Base-by-base conservation (phyloP, 331 rosid species). In the Malus hybrid region DNA sequence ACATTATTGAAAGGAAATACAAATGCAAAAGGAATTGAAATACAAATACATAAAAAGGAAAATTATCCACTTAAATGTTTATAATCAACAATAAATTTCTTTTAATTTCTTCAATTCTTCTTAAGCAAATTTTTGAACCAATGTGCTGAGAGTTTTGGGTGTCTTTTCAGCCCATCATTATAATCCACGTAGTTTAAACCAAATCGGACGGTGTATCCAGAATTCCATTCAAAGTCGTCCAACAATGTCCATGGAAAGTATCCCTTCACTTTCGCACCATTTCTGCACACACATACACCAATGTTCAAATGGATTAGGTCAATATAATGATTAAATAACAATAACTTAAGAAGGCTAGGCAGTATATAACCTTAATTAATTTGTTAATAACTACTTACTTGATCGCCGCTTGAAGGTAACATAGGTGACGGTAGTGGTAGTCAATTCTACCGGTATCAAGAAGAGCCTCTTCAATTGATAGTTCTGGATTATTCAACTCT, bases 371-470 rank as follows among this genome's bases (percentile, higher is more conserved):
- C 11, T 36, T n/a, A 55, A 19, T 15, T 16, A 55, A 6, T 55
- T 55, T 55, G 60, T 55, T 55, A 55, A 19, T 29, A 19, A 32
- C 20, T 10, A 67, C 81, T 80, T 80, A 84, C 88, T 76, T 65
- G 33, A 82, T 80, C 65, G 85, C 83, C 16, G 1, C 1, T 9
- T 29, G 34, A 28, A 83, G 57, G 29, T 67, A 76, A 22, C 61
- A 73, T 7, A 82, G 84, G 66, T 82, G 87, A 5, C 50, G 76
- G 48, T 70, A 28, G 28, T 54, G 13, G 71, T 69, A 85, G 73
- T 83, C 85, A 73, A 87, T 78, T 76, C 89, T 83, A 3, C 71
- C 67, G 31, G 65, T 78, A 63, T 85, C 88, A 27, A 60, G 42
- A 2, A 85, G 76, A 0, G 78, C 70, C 56, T 82, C 78, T 42